Evolutionary conservation across 2,329 filamentous ascomycete genomes (phyloP).

Genomic region (Penicillium capsulatum): DNA sequence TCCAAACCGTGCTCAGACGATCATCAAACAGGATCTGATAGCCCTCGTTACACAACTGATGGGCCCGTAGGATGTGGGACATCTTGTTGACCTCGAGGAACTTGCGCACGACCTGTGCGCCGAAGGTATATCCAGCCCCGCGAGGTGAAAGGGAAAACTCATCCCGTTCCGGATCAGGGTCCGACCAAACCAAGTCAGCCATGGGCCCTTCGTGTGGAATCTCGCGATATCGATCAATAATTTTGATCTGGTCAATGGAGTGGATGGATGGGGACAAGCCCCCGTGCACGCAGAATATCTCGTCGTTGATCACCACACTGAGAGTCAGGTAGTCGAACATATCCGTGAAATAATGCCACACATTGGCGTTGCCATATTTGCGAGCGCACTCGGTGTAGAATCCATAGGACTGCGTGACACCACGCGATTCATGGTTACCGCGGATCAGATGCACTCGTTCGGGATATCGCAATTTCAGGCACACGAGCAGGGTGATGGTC

Average conservation of each 20-base stretch:
- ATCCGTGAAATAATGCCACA: conserved; percentile 99
- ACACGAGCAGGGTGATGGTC: conserved; percentile 95
- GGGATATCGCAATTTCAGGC: conserved; percentile 93
- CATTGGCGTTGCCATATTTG: conserved; percentile 97
- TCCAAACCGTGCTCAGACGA: conserved; percentile 93
- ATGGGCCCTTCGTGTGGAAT: conserved; percentile 98
- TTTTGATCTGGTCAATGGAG: conserved; percentile 98
- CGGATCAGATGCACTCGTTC: conserved; percentile 93
- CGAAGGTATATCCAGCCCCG: conserved; percentile 95
- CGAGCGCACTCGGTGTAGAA: conserved; percentile 98
- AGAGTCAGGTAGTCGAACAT: conserved; percentile 99
- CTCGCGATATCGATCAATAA: conserved; percentile 97
- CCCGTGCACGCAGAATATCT: conserved; percentile 98
- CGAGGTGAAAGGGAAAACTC: conserved; percentile 93
- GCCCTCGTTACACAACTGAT: conserved; percentile 96
- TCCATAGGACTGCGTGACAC: conserved; percentile 96
- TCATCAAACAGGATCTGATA: conserved; percentile 97
- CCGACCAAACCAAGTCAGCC: conserved; percentile 99
- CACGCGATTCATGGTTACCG: conserved; percentile 95
- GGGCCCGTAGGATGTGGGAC: conserved; percentile 95
- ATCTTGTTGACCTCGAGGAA: conserved; percentile 96
- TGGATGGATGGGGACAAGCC: conserved; percentile 88
- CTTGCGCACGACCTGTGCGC: conserved; percentile 95
- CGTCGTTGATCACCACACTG: conserved; percentile 95
- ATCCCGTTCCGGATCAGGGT: conserved; percentile 94